Conservation (phyloP, 1,284 basidiomycete genomes). For the Pholiota adiposa region DNA sequence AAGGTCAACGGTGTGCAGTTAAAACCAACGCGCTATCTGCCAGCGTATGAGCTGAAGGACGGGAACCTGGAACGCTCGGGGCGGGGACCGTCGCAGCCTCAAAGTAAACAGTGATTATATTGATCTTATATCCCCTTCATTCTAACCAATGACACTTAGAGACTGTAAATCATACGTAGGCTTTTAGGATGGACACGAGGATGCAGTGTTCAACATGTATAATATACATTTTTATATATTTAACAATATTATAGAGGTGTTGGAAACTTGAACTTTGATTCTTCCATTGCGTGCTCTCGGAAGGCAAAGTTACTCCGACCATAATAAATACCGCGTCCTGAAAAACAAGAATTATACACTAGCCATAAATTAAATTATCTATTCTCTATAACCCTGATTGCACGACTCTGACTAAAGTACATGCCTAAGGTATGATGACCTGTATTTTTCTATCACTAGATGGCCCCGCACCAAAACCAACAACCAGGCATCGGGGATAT, state of each 20-base stretch:
- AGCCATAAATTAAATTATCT: background rate
- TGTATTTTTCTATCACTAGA: background rate
- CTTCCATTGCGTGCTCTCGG: no score
- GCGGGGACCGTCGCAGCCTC: slow-evolving; percentile 37
- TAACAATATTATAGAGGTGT: background rate
- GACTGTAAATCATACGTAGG: background rate
- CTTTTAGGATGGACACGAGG: background rate
- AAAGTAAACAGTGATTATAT: slow-evolving; percentile 6
- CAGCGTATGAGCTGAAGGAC: slow-evolving; percentile 83
- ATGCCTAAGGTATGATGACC: background rate
- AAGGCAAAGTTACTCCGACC: no score
- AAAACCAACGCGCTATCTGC: slow-evolving; percentile 52
- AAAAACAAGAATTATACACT: background rate
- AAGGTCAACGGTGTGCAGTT: slow-evolving; percentile 16
- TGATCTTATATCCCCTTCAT: background rate
- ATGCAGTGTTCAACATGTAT: background rate
- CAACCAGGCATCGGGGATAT: background rate
- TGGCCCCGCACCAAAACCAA: background rate
- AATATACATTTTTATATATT: background rate
- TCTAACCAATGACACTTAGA: background rate
- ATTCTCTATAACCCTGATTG: background rate
- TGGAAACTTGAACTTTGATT: no score
- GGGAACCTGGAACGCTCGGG: slow-evolving; percentile 77
- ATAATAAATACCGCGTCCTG: background rate
- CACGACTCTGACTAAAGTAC: no score